Conservation (phyloP, 495 filamentous ascomycete species). For the Penicillium simplicissimum region DNA sequence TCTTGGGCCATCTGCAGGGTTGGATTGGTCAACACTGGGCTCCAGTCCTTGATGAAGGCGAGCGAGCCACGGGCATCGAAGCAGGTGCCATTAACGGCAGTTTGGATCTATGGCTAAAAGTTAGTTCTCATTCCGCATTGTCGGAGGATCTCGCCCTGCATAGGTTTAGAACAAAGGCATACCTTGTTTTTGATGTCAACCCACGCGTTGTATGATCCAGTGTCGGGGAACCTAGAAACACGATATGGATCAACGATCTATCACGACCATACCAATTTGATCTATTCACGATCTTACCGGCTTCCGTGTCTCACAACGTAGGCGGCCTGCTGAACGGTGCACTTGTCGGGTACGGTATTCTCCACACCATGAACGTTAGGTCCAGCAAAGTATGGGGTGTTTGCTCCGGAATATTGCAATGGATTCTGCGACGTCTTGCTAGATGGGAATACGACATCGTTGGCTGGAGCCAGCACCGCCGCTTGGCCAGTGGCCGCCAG, state of each 20-base stretch:
- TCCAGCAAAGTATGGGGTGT: slow-evolving; percentile 56
- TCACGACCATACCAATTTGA: neutral
- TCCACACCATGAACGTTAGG: slow-evolving; percentile 56
- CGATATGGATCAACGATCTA: neutral
- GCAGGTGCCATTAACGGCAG: slow-evolving; percentile 23
- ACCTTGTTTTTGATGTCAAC: slow-evolving; percentile 46
- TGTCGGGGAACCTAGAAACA: slow-evolving; percentile 41
- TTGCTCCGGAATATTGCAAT: slow-evolving; percentile 52
- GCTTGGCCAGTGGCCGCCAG: slow-evolving; percentile 10
- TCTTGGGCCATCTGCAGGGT: slow-evolving; percentile 50
- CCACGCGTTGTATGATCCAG: slow-evolving; percentile 55
- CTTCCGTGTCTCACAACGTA: slow-evolving; percentile 58
- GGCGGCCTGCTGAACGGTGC: slow-evolving; percentile 54
- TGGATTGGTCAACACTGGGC: slow-evolving; percentile 50
- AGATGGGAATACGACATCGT: slow-evolving; percentile 42
- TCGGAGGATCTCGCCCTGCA: neutral
- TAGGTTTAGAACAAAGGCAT: neutral
- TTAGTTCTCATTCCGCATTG: neutral
- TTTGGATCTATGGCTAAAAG: slow-evolving; percentile 42
- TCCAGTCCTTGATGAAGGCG: slow-evolving; percentile 54
- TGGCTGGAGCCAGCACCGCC: slow-evolving; percentile 30
- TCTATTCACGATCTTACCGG: slow-evolving; percentile 34
- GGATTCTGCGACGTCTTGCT: slow-evolving; percentile 31
- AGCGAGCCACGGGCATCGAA: slow-evolving; percentile 45
- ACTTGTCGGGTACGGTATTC: slow-evolving; percentile 48